Base-by-base conservation (phyloP, 257 asterid species). In the Anisodus tanguticus region DNA sequence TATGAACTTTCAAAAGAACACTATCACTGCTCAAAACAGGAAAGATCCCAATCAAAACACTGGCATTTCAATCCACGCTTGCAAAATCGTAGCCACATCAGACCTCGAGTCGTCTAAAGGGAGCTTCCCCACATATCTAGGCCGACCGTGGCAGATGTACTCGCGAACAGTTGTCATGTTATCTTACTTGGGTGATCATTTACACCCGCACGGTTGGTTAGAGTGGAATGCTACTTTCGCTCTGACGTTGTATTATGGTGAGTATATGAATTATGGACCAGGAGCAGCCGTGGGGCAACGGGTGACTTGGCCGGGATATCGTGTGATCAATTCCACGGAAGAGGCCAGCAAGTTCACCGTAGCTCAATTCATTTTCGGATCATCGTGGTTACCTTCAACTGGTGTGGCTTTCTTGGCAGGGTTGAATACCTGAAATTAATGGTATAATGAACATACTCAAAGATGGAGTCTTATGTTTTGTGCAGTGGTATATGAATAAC, bases 1-100 rank as follows among this genome's bases (percentile, higher is more conserved):
- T 0, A 55, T 92, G 90, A 88, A 88, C 2, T 26, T 9, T 4
- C 99, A 97, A 53, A 97, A 95, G 83, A 92, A 88, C 90, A 97
- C 99, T 2, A 91, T 97, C 86, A 95, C 99, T 0, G 99, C 99
- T 1, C 99, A 97, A 17, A 93, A 92, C 85, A 90, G 99, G 8
- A 95, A 95, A 91, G 99, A 97, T 89, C 99, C 99, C 4, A 95
- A 93, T 58, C 99, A 97, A 49, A 92, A 92, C 94, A 97, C 99
- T 0, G 99, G 98, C 0, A 97, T 97, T 5, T 97, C 99, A 2
- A 93, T 97, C 91, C 98, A 97, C 66, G 95, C 97, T 0, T 92
- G 98, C 68, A 82, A 88, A 82, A 83, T 97, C 49, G 35, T 91
- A 26, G 98, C 98, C 0, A 88, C 93, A 9, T 9, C 94, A 1